Percentiles rank a stretch among this genome's conserved stretches.
Conservation (phyloP, 768 basidiomycete genomes). For the Panaeolus cyanescens region DNA sequence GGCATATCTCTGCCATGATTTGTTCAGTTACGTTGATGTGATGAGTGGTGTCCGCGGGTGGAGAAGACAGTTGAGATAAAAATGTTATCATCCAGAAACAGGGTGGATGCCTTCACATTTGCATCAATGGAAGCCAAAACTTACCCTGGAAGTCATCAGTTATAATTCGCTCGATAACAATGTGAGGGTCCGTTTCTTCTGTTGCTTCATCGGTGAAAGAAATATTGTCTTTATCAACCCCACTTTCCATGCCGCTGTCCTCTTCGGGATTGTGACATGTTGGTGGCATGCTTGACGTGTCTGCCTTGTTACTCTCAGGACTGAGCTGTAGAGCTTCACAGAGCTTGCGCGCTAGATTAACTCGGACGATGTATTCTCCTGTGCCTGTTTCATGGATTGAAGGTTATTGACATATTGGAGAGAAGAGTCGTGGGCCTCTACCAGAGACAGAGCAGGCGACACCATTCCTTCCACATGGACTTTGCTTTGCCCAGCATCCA, state of each 20-base stretch:
- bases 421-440: slow-evolving; percentile 13
- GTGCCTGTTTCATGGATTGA: slow-evolving; percentile 46
- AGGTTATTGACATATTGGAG: neutral
- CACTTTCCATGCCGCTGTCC: neutral
- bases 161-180: slow-evolving; percentile 47
- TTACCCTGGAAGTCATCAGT: slow-evolving; percentile 52
- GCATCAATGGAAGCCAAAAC: slow-evolving; percentile 16
- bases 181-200: slow-evolving; percentile 50
- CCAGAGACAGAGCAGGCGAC: slow-evolving; percentile 77
- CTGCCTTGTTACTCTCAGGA: neutral
- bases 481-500: slow-evolving; percentile 69
- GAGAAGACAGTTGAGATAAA: neutral
- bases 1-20: slow-evolving; percentile 14
- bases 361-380: slow-evolving; percentile 70
- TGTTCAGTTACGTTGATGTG: slow-evolving; percentile 34
- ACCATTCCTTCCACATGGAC: slow-evolving; percentile 25
- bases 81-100: slow-evolving; percentile 9
- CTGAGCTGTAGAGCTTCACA: slow-evolving; percentile 42
- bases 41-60: slow-evolving; percentile 30
- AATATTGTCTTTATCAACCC: neutral
- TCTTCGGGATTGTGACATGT: neutral
- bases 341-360: slow-evolving; percentile 54
- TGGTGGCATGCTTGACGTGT: neutral
- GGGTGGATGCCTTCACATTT: neutral
- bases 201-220: slow-evolving; percentile 1